Conservation (phyloP, 768 basidiomycete species). For the Gautieria morchelliformis region DNA sequence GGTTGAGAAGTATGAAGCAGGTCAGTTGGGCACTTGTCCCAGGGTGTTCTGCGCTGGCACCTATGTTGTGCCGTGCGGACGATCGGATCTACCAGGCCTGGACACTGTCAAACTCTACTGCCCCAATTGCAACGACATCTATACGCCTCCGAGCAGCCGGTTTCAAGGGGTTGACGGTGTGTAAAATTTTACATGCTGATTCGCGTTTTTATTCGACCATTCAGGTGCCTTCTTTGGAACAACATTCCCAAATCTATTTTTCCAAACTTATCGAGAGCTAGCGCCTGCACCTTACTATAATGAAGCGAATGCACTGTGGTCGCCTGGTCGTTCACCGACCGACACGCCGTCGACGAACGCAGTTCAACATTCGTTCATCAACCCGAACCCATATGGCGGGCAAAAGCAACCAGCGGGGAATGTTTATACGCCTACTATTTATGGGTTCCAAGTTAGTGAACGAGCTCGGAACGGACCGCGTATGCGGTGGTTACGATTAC, state of each 20-base stretch:
- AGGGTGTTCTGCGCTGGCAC: constrained; percentile 87
- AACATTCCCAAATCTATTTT: constrained; percentile 96
- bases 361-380: constrained; percentile 55
- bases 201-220: constrained; percentile 1
- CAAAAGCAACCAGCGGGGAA: constrained; percentile 82
- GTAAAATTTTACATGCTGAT: constrained; percentile 17
- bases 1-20: constrained; percentile 94
- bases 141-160: constrained; percentile 87
- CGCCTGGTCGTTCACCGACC: constrained; percentile 40
- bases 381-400: constrained; percentile 83
- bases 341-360: constrained; percentile 39
- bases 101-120: constrained; percentile 98
- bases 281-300: constrained; percentile 91
- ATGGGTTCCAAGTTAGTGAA: constrained; percentile 97
- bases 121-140: constrained; percentile 96
- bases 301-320: constrained; percentile 43
- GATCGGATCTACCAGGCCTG: constrained; percentile 89
- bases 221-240: constrained; percentile 99
- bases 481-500: constrained; percentile 91
- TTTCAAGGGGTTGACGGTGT: constrained; percentile 93
- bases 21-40: constrained; percentile 88
- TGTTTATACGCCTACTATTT: constrained; percentile 87
- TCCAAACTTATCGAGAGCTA: constrained; percentile 95
- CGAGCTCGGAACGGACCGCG: constrained; percentile 89
- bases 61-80: constrained; percentile 89